A percentile compares a stretch with the other conserved stretches of the same genome.
Conservation (phyloP, 306 rosid species). For the Trichosanthes truncata region DNA sequence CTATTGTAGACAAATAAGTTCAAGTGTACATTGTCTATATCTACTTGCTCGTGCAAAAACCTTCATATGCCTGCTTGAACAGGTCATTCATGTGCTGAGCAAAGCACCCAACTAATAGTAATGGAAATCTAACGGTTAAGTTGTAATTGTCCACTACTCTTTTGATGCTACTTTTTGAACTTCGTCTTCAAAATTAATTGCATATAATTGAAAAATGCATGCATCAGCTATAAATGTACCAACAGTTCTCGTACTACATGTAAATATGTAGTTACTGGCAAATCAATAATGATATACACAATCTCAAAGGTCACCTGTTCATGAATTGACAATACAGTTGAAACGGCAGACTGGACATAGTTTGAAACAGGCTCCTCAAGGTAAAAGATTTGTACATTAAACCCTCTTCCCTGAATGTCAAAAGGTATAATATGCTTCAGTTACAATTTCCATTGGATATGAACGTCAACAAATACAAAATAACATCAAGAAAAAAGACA, state of each 20-base stretch:
- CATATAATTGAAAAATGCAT: not conserved
- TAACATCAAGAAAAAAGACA: not conserved
- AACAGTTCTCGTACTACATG: not conserved
- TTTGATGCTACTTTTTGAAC: not conserved
- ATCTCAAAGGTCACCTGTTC: slow-evolving; percentile 46
- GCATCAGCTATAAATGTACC: not conserved
- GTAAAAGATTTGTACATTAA: slow-evolving; percentile 72
- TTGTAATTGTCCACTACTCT: not conserved
- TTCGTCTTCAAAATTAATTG: not conserved
- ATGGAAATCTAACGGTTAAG: not conserved
- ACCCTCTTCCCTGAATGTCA: slow-evolving; percentile 79
- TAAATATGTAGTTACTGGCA: not conserved
- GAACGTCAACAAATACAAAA: not conserved
- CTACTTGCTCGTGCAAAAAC: not conserved
- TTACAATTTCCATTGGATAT: not conserved
- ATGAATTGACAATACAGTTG: slow-evolving; percentile 65
- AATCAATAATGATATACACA: not conserved
- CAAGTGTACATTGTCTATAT: not conserved
- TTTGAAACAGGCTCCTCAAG: slow-evolving; percentile 76
- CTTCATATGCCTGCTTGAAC: not conserved
- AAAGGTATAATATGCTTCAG: not conserved
- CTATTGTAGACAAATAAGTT: not conserved
- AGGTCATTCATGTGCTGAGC: not conserved
- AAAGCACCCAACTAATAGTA: not conserved
- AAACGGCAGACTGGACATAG: slow-evolving; percentile 70